A percentile compares a stretch with the other conserved stretches of the same genome.
These are phyloP conservation scores for Plenodomus biglobosus DNA, from an alignment of 2,329 filamentous ascomycete genomes.

Conservation along the genomic window DNA sequence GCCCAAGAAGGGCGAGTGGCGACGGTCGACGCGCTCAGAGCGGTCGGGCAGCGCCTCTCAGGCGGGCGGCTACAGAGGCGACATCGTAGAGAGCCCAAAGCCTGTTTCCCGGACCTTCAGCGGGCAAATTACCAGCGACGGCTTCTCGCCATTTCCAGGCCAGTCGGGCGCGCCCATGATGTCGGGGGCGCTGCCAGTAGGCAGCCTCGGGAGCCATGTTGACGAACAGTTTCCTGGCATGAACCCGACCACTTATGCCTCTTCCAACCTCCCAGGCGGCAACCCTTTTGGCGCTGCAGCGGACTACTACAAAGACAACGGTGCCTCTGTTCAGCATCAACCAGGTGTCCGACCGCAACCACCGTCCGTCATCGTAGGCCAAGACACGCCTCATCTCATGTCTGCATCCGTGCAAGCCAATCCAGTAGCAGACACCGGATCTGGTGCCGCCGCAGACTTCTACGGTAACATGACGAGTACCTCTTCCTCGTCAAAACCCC, in stretches of 20 bases:
- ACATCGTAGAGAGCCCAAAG: slow-evolving; percentile 35
- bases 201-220: slow-evolving; percentile 51
- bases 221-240: slow-evolving; percentile 63
- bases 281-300: slow-evolving; percentile 57
- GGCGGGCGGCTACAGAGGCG: slow-evolving; percentile 33
- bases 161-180: slow-evolving; percentile 39
- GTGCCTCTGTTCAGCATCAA: slow-evolving; percentile 60
- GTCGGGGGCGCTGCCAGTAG: slow-evolving; percentile 37
- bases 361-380: slow-evolving; percentile 56
- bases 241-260: slow-evolving; percentile 50
- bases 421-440: slow-evolving; percentile 62
- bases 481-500: slow-evolving; percentile 40
- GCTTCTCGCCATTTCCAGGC: slow-evolving; percentile 41
- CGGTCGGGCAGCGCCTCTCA: slow-evolving; percentile 30
- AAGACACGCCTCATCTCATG: slow-evolving; percentile 58
- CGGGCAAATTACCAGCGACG: slow-evolving; percentile 32
- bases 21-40: slow-evolving; percentile 35
- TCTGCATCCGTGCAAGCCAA: slow-evolving; percentile 54
- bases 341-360: slow-evolving; percentile 60
- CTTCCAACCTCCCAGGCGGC: slow-evolving; percentile 49
- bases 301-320: slow-evolving; percentile 65
- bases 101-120: slow-evolving; percentile 28
- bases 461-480: slow-evolving; percentile 43
- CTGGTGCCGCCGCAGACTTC: slow-evolving; percentile 61
- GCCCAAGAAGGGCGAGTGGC: slow-evolving; percentile 32